Percentiles rank a stretch among this genome's conserved stretches.
phyloP scores from a whole-genome alignment of 1,284 basidiomycete species.

The Apiotrichum montevideense region DNA sequence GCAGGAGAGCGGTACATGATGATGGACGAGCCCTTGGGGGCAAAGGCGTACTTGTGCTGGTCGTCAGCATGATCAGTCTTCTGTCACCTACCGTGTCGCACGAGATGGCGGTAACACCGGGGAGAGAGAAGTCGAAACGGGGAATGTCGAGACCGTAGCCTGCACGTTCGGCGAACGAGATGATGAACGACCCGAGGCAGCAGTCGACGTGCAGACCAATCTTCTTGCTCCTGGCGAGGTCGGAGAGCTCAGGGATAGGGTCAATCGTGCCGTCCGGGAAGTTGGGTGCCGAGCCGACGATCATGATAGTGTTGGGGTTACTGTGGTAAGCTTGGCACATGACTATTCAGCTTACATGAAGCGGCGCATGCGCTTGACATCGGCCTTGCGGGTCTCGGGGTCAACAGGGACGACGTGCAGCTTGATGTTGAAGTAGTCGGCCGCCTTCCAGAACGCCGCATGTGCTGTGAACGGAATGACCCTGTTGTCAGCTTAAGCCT shows the following conservation, averaged over 20 bases:
- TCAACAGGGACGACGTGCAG: slow-evolving; percentile 85
- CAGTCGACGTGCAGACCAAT: slow-evolving; percentile 90
- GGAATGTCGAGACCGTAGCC: slow-evolving; percentile 42
- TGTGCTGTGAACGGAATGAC: slow-evolving; percentile 80
- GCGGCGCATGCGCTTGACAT: slow-evolving; percentile 68
- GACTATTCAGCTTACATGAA: slow-evolving; percentile 74
- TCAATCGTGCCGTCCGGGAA: slow-evolving; percentile 84
- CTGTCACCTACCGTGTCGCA: slow-evolving; percentile 67
- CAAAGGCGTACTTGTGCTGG: slow-evolving; percentile 46
- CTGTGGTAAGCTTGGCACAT: slow-evolving; percentile 21
- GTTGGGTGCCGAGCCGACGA: slow-evolving; percentile 86
- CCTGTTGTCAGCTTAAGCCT: slow-evolving; percentile 40
- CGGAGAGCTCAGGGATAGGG: slow-evolving; percentile 73
- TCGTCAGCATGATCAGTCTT: neutral
- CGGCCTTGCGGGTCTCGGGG: slow-evolving; percentile 68
- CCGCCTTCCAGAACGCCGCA: slow-evolving; percentile 92
- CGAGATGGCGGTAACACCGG: slow-evolving; percentile 81
- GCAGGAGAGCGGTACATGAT: slow-evolving; percentile 79
- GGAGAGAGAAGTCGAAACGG: slow-evolving; percentile 78
- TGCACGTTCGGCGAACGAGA: slow-evolving; percentile 72
- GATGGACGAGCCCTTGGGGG: slow-evolving; percentile 73
- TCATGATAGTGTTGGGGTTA: slow-evolving; percentile 53
- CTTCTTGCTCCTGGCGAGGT: slow-evolving; percentile 67
- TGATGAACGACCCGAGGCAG: slow-evolving; percentile 85
- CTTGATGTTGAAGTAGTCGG: slow-evolving; percentile 86